Evolutionary conservation across 2,329 filamentous ascomycete species (phyloP), one percentile per base, ranked within the genome.

Genomic region (Aureobasidium pullulans): DNA sequence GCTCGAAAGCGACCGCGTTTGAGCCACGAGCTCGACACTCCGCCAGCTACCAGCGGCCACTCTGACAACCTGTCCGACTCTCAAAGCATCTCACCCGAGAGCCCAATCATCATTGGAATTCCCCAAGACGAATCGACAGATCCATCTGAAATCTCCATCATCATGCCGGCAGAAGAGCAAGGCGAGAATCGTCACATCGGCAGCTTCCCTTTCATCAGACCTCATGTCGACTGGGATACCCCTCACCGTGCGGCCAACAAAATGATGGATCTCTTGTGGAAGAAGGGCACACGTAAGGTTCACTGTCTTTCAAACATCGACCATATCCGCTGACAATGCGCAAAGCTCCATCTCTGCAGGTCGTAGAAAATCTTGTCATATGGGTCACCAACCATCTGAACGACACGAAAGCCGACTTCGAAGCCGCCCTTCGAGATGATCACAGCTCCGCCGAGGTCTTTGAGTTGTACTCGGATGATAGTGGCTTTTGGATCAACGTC

Each of bases 1-100:
- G 73, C 74, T 34, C 74, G 76, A 66, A 79, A 79, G 70, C 73
- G 76, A 66, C 76, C 74, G 61, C 68, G 72, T 59, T 61, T 73
- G 54, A 77, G 74, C 65, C 72, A 73, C 65, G 75, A 70, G 29
- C 39, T 44, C 10, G 62, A 64, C 19, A 61, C 66, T 28, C 57
- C 61, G n/a, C 70, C 64, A 64, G 56, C 56, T 61, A 62, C 62
- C 39, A 61, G 60, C 44, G 62, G 28, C 68, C 19, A 47, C 60
- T 64, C 63, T 32, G 65, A 63, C 37, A 71, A 70, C 56, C 69
- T 28, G 1, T 44, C 52, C n/a, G 40, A 44, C 15, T 15, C 39
- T 28, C 40, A 44, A n/a, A 44, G 19, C 40, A 42, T n/a, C 3
- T 42, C 49, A 13, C 28, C 23, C 49, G 31, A 15, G n/a, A 61